Conservation (phyloP, 495 filamentous ascomycete genomes). For the Podospora appendiculata region DNA sequence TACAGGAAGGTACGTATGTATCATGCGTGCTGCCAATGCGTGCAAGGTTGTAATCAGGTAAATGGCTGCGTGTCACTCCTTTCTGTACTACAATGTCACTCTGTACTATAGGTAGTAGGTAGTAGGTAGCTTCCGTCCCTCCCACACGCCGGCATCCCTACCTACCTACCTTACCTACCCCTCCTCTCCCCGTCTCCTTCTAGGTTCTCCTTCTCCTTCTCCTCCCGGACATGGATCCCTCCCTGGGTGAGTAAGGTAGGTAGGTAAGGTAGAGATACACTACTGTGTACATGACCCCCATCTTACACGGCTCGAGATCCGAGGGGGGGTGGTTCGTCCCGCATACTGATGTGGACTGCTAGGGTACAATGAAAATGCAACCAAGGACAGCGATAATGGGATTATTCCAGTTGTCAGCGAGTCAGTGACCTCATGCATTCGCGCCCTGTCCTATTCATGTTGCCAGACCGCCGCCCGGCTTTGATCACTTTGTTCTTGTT, state of each 20-base stretch:
- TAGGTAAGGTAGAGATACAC: no score
- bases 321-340: not conserved
- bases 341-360: not conserved
- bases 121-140: not conserved
- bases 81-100: no score
- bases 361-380: not conserved
- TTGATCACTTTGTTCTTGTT: not conserved
- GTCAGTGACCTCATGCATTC: not conserved
- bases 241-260: no score
- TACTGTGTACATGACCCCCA: not conserved
- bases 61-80: not conserved
- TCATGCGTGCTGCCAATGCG: no score
- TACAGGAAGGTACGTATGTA: not conserved
- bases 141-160: not conserved
- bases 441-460: not conserved
- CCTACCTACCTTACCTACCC: no score
- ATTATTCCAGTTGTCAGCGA: not conserved
- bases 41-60: no score
- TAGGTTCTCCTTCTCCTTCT: no score
- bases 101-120: not conserved
- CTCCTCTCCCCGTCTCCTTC: no score
- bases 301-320: not conserved
- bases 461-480: not conserved
- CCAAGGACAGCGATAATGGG: not conserved
- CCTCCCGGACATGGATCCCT: no score